Evolutionary conservation across 768 basidiomycete species (phyloP), one percentile per base, ranked within the genome.

Genomic region (Pleurotus ostreatus): DNA sequence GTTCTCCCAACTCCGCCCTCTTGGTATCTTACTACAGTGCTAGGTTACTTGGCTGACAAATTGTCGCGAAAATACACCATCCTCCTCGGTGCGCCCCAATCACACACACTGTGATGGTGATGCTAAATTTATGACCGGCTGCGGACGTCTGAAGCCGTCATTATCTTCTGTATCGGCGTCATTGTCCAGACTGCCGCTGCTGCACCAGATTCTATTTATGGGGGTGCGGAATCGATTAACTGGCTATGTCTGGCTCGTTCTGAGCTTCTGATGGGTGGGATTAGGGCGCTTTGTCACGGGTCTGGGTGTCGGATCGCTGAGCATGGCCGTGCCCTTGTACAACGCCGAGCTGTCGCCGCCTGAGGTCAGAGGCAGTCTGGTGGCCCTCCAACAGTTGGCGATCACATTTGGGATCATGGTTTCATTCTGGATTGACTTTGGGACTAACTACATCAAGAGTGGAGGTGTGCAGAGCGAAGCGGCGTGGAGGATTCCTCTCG

Each of bases 291-390:
- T 89, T 61, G 70, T 92, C 52, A 89, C 88, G 49, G 90, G 90
- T 78, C 70, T 91, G 46, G 90, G 88, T 48, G 87, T 92, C 15
- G 90, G 90, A 8, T 88, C 88, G 2, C 72, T 92, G 18, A 88
- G 85, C 62, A 90, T 90, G 88, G 79, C 81, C n/a, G 89, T 92
- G 11, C 90, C 90, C 1, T 76, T 92, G 38, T 90, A 88, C 76
- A 91, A 91, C 59, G 74, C 75, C 39, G 79, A 79, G 67, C 80
- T 90, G 52, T 83, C 86, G 1, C 89, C 90, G 26, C 88, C 89
- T 3, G 90, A 91, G 70, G 87, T 92, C 13, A 82, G 90, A 59
- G 90, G 90, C 12, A 85, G 84, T 66, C 72, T 92, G 39, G 89
- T 92, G 52, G 89, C 88, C 2, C 78, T 92, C 7, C 90, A 92